Evolutionary conservation across 2,329 filamentous ascomycete species (phyloP).

Genomic region (Apiospora kogelbergensis): DNA sequence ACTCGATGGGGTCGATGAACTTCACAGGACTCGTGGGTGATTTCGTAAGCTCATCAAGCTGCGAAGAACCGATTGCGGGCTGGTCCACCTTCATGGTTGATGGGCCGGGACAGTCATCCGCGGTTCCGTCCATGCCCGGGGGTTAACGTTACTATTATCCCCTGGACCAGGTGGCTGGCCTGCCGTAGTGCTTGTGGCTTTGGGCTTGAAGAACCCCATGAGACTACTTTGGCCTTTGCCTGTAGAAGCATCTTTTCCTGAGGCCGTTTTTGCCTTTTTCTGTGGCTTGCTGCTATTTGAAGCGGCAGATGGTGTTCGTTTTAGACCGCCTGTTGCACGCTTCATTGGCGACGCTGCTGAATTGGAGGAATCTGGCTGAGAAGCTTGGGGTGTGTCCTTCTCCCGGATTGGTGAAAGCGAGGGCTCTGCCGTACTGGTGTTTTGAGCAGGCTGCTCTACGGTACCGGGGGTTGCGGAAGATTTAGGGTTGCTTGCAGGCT

Average conservation of each 20-base stretch:
- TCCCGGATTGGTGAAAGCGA: slow-evolving; percentile 4
- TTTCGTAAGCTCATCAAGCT: not conserved
- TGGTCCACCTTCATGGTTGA: not conserved
- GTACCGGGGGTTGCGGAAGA: slow-evolving; percentile 16
- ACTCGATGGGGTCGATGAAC: slow-evolving; percentile 67
- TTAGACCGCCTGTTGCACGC: slow-evolving; percentile 19
- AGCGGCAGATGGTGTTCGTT: slow-evolving; percentile 26
- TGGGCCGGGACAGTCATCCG: not conserved
- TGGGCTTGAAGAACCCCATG: slow-evolving; percentile 77
- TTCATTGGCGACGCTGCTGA: slow-evolving; percentile 21
- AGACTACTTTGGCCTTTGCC: slow-evolving; percentile 56
- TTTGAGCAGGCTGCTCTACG: not conserved
- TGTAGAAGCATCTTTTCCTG: slow-evolving; percentile 32
- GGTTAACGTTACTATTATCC: not conserved
- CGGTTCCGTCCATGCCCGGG: not conserved
- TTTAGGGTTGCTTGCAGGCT: slow-evolving; percentile 34
- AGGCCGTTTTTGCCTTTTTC: slow-evolving; percentile 38
- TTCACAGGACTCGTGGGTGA: slow-evolving; percentile 30
- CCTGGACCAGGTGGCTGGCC: slow-evolving; percentile 6
- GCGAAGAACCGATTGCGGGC: not conserved
- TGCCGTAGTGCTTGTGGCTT: slow-evolving; percentile 30
- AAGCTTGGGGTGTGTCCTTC: slow-evolving; percentile 20
- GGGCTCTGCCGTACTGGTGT: not conserved
- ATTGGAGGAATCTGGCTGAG: slow-evolving; percentile 16
- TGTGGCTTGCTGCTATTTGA: slow-evolving; percentile 27